Evolutionary conservation across 2,329 filamentous ascomycete genomes (phyloP), one percentile per base, ranked within the genome.

Genomic region (Trichoderma harzianum): DNA sequence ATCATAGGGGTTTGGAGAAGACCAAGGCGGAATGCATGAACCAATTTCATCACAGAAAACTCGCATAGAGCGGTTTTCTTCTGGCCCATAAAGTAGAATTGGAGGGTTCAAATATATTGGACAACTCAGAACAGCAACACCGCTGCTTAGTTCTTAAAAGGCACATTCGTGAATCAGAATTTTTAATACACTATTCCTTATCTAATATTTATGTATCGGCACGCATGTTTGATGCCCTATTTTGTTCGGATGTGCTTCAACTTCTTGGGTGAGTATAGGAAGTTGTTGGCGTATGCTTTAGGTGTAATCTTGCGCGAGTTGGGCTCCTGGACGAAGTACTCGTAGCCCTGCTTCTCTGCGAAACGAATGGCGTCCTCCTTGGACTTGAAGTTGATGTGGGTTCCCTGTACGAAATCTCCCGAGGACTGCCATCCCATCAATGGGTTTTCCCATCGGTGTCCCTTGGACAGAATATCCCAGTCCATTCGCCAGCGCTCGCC

Each of bases 351-450:
- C 88, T 98, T 99, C 85, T 98, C 93, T 28, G 97, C 96, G 80
- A 99, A 99, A 72, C 87, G 86, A 78, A 99, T 95, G 75, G 96
- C 96, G 77, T 97, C 95, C 81, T 98, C 94, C 87, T 97, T 98
- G 78, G 86, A 88, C 83, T 93, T 93, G 88, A 99, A 99, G 82
- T 91, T 91, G 78, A 99, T 83, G 80, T 94, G 89, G 63, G 94
- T 97, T 79, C 94, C 95, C 83, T 99, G 95, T 94, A 99, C 96
- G 80, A 90, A 90, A 83, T 99, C 96, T 70, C 88, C 95, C 21
- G 94, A 97, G 28, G 95, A 98, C 81, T 98, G 95, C 97, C 97
- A 99, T 73, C 96, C 96, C 90, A 99, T 99, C 81, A 99, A 84
- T 61, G 92, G 93, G 84, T 99, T 99, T 86, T 99, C 96, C 97